These are phyloP conservation scores for Abortiporus biennis DNA, from an alignment of 1,284 basidiomycete genomes.

Conservation along the genomic window DNA sequence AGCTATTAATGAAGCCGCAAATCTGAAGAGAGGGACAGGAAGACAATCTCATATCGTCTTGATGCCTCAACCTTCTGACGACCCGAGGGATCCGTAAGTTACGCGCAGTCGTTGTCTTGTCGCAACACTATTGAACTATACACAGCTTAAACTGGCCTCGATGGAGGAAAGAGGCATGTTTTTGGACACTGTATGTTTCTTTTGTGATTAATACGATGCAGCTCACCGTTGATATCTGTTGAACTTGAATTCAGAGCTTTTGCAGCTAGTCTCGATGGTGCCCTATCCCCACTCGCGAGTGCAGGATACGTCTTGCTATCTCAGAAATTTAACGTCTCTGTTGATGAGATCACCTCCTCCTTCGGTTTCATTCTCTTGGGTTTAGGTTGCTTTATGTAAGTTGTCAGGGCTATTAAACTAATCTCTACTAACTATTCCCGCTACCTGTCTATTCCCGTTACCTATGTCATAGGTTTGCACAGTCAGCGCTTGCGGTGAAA, in stretches of 20 bases:
- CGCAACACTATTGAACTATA: neutral
- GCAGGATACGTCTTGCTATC: slow-evolving; percentile 35
- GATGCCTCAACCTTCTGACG: slow-evolving; percentile 40
- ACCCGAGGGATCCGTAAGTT: slow-evolving; percentile 36
- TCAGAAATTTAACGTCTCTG: slow-evolving; percentile 31
- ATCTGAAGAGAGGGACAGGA: slow-evolving; percentile 33
- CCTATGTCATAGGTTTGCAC: slow-evolving; percentile 27
- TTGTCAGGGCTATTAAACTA: too few species aligned
- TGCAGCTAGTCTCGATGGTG: slow-evolving; percentile 36
- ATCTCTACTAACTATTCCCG: neutral
- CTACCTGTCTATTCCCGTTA: neutral
- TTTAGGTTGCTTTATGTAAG: slow-evolving; percentile 34
- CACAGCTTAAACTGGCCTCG: slow-evolving; percentile 36
- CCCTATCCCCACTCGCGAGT: slow-evolving; percentile 35
- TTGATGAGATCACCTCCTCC: slow-evolving; percentile 34
- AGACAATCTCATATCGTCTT: slow-evolving; percentile 34
- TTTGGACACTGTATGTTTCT: slow-evolving; percentile 32
- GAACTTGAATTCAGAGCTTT: slow-evolving; percentile 24
- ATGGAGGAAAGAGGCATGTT: slow-evolving; percentile 41
- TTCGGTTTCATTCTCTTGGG: slow-evolving; percentile 34
- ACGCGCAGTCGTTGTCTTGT: neutral
- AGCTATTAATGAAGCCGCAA: slow-evolving; percentile 24
- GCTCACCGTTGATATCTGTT: neutral
- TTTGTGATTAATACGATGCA: too few species aligned
- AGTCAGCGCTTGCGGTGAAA: slow-evolving; percentile 36